phyloP scores from a whole-genome alignment of 345 rosid species.

The Sonneratia alba region DNA sequence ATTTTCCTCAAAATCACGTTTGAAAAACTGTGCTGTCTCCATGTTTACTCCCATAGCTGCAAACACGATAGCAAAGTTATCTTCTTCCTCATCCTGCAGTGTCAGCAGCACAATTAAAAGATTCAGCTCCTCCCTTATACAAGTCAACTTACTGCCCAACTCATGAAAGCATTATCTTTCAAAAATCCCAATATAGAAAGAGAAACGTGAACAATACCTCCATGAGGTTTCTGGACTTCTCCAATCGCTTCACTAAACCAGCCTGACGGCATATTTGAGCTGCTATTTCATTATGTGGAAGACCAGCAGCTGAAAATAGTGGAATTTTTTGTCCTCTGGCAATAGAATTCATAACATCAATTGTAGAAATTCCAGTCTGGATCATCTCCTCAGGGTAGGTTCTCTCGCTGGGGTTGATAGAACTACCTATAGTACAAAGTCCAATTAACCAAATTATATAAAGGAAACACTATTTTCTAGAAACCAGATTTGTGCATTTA shows the following conservation, averaged over 20 bases:
- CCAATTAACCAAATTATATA: background rate
- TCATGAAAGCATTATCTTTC: too few species aligned
- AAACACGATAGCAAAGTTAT: constrained; percentile 93
- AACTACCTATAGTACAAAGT: constrained; percentile 54
- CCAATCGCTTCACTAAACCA: constrained; percentile 11
- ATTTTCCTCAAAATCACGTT: constrained; percentile 95
- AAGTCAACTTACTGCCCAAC: background rate
- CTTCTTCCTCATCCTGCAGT: constrained; percentile 70
- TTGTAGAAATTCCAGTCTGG: constrained; percentile 95
- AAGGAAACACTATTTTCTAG: background rate
- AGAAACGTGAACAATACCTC: background rate
- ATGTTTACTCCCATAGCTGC: constrained; percentile 99
- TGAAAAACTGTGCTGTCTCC: constrained; percentile 97
- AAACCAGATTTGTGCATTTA: background rate
- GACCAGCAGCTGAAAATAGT: constrained; percentile 98
- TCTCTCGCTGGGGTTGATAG: constrained; percentile 97
- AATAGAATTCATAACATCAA: constrained; percentile 95
- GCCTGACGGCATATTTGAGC: constrained; percentile 39
- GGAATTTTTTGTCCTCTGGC: constrained; percentile 99
- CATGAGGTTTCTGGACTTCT: constrained; percentile 13
- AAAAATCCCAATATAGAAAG: background rate
- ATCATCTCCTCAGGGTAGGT: constrained; percentile 99
- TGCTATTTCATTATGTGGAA: constrained; percentile 96
- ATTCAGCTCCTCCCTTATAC: too few species aligned
- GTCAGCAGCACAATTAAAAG: constrained; percentile 1